A percentile compares a stretch with the other conserved stretches of the same genome.
These are phyloP conservation scores for Hemileia vastatrix DNA, from an alignment of 1,284 basidiomycete genomes.

Conservation along the genomic window DNA sequence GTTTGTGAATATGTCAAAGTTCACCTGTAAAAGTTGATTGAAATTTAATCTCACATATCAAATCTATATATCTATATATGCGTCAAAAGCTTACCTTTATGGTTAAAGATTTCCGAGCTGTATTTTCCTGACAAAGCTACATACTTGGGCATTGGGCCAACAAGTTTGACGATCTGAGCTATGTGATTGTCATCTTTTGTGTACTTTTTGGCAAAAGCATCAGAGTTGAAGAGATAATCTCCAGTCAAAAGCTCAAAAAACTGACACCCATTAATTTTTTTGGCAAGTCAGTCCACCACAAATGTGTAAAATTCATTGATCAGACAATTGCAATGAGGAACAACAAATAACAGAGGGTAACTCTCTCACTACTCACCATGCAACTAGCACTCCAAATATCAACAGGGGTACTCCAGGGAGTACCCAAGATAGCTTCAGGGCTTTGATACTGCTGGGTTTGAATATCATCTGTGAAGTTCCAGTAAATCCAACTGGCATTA, in stretches of 20 bases:
- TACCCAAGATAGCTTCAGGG: slow-evolving; percentile 92
- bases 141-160: slow-evolving; percentile 75
- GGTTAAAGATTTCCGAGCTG: slow-evolving; percentile 86
- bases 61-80: too few relatives aligned
- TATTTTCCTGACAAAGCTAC: slow-evolving; percentile 89
- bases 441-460: slow-evolving; percentile 95
- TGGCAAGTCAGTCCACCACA: slow-evolving; percentile 77
- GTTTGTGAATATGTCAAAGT: slow-evolving; percentile 83
- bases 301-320: too few relatives aligned
- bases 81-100: too few relatives aligned
- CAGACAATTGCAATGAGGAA: too few relatives aligned
- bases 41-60: too few relatives aligned
- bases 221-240: slow-evolving; percentile 80
- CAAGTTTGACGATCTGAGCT: slow-evolving; percentile 91
- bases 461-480: slow-evolving; percentile 92
- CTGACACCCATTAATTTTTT: too few relatives aligned
- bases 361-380: slow-evolving; percentile 55
- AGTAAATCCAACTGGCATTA: slow-evolving; percentile 69
- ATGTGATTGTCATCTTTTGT: slow-evolving; percentile 98
- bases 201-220: slow-evolving; percentile 64
- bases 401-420: slow-evolving; percentile 87
- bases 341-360: too few relatives aligned
- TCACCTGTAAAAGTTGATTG: slow-evolving; percentile 73
- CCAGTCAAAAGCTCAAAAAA: slow-evolving; percentile 74
- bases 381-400: slow-evolving; percentile 96